Evolutionary conservation across 2,329 filamentous ascomycete species (phyloP).

Genomic region (Seiridium unicorne): DNA sequence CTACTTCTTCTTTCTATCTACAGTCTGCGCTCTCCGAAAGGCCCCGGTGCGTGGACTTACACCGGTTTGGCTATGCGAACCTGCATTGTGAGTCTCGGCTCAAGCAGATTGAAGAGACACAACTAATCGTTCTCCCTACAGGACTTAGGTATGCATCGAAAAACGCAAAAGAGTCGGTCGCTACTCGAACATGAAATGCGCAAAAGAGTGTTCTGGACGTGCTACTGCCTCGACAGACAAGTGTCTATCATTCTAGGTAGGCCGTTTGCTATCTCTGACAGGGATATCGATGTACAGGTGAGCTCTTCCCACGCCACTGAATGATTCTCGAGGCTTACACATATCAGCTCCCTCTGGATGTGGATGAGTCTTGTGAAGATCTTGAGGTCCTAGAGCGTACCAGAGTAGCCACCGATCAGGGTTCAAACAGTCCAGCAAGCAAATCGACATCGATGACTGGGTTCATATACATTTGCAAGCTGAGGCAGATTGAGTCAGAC

Average conservation of each 20-base stretch:
- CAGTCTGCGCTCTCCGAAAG: slow-evolving; percentile 13
- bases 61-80: slow-evolving; percentile 18
- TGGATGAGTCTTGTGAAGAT: slow-evolving; percentile 21
- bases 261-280: slow-evolving; percentile 27
- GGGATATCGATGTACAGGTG: slow-evolving; percentile 24
- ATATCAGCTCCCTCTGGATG: slow-evolving; percentile 22
- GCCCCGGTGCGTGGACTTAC: slow-evolving; percentile 18
- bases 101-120: neutral
- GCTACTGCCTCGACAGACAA: slow-evolving; percentile 29
- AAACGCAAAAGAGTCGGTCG: slow-evolving; percentile 16
- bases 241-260: slow-evolving; percentile 28
- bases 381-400: slow-evolving; percentile 7
- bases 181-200: slow-evolving; percentile 20
- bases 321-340: neutral
- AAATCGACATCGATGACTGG: slow-evolving; percentile 22
- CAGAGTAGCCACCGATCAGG: slow-evolving; percentile 1
- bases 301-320: neutral
- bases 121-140: neutral
- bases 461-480: slow-evolving; percentile 20
- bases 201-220: slow-evolving; percentile 27
- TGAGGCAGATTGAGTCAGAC: slow-evolving; percentile 17
- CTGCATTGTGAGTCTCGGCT: slow-evolving; percentile 10
- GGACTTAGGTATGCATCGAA: slow-evolving; percentile 20
- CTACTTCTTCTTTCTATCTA: slow-evolving; percentile 20
- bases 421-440: slow-evolving; percentile 12